Conservation (phyloP, 208 protist species). For the Sergeia podlipaevii region DNA sequence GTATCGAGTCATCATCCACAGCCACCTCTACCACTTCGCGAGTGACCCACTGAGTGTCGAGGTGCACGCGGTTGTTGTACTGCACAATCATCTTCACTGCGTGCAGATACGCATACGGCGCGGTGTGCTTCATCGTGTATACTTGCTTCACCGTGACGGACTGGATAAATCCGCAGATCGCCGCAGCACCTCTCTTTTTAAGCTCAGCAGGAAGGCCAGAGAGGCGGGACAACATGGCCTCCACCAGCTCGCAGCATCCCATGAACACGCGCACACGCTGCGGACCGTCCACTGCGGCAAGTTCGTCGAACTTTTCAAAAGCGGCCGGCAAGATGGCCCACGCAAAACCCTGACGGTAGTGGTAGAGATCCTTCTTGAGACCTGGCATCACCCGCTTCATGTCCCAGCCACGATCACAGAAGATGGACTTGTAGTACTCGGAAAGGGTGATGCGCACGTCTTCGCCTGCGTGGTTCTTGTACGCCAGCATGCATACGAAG, state of each 20-base stretch:
- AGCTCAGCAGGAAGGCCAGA: slow-evolving; percentile 60
- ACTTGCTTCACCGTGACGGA: slow-evolving; percentile 50
- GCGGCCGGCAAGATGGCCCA: slow-evolving; percentile 72
- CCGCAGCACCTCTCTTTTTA: slow-evolving; percentile 29
- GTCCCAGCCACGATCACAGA: slow-evolving; percentile 87
- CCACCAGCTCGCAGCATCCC: slow-evolving; percentile 64
- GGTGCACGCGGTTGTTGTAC: slow-evolving; percentile 79
- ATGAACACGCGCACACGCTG: slow-evolving; percentile 75
- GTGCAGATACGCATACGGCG: slow-evolving; percentile 78
- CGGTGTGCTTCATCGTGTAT: slow-evolving; percentile 85
- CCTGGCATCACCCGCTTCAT: slow-evolving; percentile 58
- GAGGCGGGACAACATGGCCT: slow-evolving; percentile 74
- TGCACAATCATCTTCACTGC: slow-evolving; percentile 76
- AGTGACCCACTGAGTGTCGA: slow-evolving; percentile 62
- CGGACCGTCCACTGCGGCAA: slow-evolving; percentile 46
- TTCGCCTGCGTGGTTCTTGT: slow-evolving; percentile 86
- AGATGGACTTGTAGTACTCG: slow-evolving; percentile 90
- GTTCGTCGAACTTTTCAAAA: slow-evolving; percentile 76
- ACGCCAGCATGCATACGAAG: slow-evolving; percentile 75
- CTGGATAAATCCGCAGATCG: slow-evolving; percentile 63
- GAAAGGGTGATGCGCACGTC: slow-evolving; percentile 72
- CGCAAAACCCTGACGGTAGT: slow-evolving; percentile 86
- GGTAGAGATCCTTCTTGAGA: slow-evolving; percentile 81
- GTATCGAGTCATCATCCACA: slow-evolving; percentile 67
- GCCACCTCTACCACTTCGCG: slow-evolving; percentile 36